These are phyloP conservation scores for Cinnamomum micranthum DNA, from an alignment of 164 flowering plant genomes.

Conservation along the genomic window DNA sequence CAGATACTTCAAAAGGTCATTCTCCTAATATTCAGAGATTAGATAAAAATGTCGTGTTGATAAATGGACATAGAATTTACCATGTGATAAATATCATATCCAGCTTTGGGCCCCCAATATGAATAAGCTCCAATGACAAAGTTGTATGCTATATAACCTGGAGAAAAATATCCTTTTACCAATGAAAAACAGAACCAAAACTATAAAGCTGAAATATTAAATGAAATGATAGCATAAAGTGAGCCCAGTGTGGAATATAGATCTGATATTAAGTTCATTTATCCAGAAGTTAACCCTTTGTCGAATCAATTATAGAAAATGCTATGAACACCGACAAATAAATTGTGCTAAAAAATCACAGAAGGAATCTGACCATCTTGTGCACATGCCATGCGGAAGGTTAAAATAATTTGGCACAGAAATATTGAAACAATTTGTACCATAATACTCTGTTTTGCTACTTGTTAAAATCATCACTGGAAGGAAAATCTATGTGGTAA, in stretches of 20 bases:
- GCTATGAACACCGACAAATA: too few species aligned
- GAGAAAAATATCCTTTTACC: slow-evolving; percentile 11
- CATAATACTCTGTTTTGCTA: neutral
- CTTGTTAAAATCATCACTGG: neutral
- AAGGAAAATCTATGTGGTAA: neutral
- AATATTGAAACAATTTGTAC: slow-evolving; percentile 1
- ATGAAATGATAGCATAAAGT: neutral
- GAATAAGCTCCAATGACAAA: slow-evolving; percentile 98
- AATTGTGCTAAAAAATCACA: too few species aligned
- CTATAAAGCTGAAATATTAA: neutral
- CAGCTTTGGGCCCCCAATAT: slow-evolving; percentile 99
- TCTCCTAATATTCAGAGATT: neutral
- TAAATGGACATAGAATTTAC: slow-evolving; percentile 29
- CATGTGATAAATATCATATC: slow-evolving; percentile 86
- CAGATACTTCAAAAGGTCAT: too few species aligned
- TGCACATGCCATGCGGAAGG: neutral
- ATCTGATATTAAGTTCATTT: neutral
- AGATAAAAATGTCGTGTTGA: neutral
- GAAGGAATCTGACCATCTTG: too few species aligned
- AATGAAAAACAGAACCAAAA: neutral
- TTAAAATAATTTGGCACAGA: neutral
- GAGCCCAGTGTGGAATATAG: neutral
- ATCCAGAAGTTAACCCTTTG: too few species aligned
- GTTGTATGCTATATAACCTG: slow-evolving; percentile 88
- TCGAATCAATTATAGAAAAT: too few species aligned